These are phyloP conservation scores for Trypanosoma grayi DNA, from an alignment of 208 protist species.

Conservation along the genomic window DNA sequence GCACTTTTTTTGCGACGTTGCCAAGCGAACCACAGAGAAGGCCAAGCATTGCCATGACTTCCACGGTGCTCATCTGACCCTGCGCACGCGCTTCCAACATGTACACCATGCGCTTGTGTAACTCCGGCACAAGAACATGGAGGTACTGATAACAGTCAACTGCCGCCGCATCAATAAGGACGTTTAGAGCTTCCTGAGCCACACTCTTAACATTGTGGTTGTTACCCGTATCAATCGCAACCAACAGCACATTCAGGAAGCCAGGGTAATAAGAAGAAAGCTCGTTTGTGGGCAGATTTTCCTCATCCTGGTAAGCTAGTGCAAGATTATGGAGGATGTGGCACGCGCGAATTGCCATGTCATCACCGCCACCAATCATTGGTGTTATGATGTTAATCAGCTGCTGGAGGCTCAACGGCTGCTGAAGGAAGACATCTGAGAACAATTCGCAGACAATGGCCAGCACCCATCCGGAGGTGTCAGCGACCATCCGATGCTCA, in stretches of 20 bases:
- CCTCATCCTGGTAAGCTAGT: conserved; percentile 77
- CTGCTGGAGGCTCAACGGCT: conserved; percentile 55
- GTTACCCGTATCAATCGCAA: conserved; percentile 67
- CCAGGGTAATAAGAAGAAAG: conserved; percentile 88
- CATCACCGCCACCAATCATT: conserved; percentile 54
- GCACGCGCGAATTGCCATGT: conserved; percentile 89
- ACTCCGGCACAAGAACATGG: conserved; percentile 59
- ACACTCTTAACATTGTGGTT: conserved; percentile 71
- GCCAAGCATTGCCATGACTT: conserved; percentile 71
- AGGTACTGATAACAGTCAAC: conserved; percentile 64
- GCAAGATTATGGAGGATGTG: conserved; percentile 95
- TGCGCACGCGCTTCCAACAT: conserved; percentile 41
- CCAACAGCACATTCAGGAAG: conserved; percentile 59
- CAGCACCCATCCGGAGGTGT: conserved; percentile 95
- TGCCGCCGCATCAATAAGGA: conserved; percentile 84
- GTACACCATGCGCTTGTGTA: conserved; percentile 63
- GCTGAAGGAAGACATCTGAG: conserved; percentile 63
- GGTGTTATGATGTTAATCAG: conserved; percentile 68
- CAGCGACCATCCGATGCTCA: conserved; percentile 77
- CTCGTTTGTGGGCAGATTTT: conserved; percentile 68
- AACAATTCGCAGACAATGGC: conserved; percentile 93
- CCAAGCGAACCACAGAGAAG: conserved; percentile 88
- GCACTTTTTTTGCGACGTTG: conserved; percentile 72
- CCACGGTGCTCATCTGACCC: conserved; percentile 40
- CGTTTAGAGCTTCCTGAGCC: conserved; percentile 95